Evolutionary conservation across 495 filamentous ascomycete genomes (phyloP), one percentile per base, ranked within the genome.

Genomic region (Melanomma pulvis-pyrius): DNA sequence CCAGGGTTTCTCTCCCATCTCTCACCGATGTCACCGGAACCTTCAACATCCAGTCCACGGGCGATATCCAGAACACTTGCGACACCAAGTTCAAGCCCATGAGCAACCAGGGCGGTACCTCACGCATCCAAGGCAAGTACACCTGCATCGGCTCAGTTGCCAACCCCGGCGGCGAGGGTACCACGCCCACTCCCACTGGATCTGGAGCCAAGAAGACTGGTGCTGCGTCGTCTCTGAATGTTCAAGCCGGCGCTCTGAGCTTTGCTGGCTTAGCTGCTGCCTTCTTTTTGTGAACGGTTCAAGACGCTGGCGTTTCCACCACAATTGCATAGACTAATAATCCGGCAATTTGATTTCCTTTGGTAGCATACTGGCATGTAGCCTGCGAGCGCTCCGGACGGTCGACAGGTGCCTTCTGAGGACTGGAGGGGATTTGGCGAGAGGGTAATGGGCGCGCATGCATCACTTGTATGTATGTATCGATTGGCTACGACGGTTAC

Each of bases 31-130:
- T 97, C 68, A 82, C 83, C 73, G 94, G 94, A 81, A 88, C 87
- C 57, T 93, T 96, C 82, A 92, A 96, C 79, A 77, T 96, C 67
- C 85, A 92, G 79, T 88, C 83, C 70, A 90, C 90, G 32, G 82
- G 80, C 22, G 70, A 79, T 59, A 61, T 79, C 68, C 47, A 29
- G 36, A 48, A 54, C 11, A 59, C 61, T 12, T 79, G 77, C 74
- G 57, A 63, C 62, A 34, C 65, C 61, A 74, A 73, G 64, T 80
- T 87, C 61, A 87, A 92, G 61, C 49, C 48, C 5, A 25, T 71
- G 78, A 75, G 78, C 72, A 85, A 85, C 39, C 61, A 59, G 59
- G 44, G 47, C 56, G 64, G 76, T n/a, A 7, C 39, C 39, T 2
- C 3, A n/a, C 39, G 13, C 39, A 75, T 83, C 69, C 77, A 79